These are phyloP conservation scores for Ophiostoma sp. DNA, from an alignment of 2,329 filamentous ascomycete genomes.

Conservation along the genomic window DNA sequence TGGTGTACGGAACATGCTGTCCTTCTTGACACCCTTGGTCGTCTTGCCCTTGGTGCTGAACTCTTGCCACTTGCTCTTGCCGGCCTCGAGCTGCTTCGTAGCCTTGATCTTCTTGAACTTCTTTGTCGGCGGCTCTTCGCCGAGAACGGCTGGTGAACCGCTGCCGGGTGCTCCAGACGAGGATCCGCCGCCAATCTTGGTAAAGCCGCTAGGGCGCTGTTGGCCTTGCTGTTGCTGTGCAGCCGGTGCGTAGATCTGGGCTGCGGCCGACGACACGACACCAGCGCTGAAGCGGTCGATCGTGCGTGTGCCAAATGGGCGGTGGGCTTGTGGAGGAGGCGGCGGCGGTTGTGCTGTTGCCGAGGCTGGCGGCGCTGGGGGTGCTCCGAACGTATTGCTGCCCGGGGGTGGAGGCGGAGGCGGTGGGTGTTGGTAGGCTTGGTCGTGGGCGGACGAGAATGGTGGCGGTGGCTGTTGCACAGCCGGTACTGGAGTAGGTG, in stretches of 20 bases:
- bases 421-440: not conserved
- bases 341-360: slow-evolving; percentile 33
- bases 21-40: slow-evolving; percentile 67
- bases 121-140: slow-evolving; percentile 65
- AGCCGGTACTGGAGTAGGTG: not conserved
- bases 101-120: slow-evolving; percentile 88
- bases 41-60: slow-evolving; percentile 75
- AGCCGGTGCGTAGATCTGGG: slow-evolving; percentile 52
- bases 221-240: slow-evolving; percentile 55
- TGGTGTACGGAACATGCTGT: slow-evolving; percentile 94
- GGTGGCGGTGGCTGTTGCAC: slow-evolving; percentile 26
- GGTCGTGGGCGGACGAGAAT: slow-evolving; percentile 22
- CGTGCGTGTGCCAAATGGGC: slow-evolving; percentile 18
- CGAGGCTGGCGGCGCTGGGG: slow-evolving; percentile 24
- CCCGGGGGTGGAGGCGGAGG: slow-evolving; percentile 32
- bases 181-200: not conserved
- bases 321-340: slow-evolving; percentile 18
- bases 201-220: slow-evolving; percentile 26
- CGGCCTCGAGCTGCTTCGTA: slow-evolving; percentile 82
- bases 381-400: slow-evolving; percentile 24
- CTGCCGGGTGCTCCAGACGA: not conserved
- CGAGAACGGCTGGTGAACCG: not conserved
- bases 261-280: slow-evolving; percentile 51
- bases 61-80: slow-evolving; percentile 91
- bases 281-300: slow-evolving; percentile 36